These are phyloP conservation scores for Fragilaria crotonensis DNA, from an alignment of 108 stramenopile genomes.

Conservation along the genomic window DNA sequence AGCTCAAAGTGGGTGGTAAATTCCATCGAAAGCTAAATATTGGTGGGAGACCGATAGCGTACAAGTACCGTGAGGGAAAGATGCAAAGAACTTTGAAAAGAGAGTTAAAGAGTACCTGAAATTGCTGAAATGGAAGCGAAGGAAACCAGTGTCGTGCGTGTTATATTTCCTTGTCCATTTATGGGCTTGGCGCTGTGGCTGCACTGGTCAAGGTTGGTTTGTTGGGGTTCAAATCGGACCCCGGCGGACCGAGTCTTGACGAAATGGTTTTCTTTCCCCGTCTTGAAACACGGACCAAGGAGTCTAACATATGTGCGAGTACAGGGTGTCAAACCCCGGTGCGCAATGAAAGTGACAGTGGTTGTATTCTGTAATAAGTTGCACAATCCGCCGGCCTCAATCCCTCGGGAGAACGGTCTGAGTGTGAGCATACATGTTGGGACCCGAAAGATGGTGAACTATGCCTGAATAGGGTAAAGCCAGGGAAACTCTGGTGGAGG, in stretches of 20 bases:
- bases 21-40: slow-evolving; percentile 94
- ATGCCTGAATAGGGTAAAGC: slow-evolving; percentile 96
- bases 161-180: slow-evolving; percentile 53
- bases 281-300: slow-evolving; percentile 97
- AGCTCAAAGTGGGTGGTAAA: no score
- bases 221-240: slow-evolving; percentile 26
- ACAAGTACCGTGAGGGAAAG: slow-evolving; percentile 95
- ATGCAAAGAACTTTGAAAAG: slow-evolving; percentile 98
- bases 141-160: slow-evolving; percentile 71
- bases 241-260: slow-evolving; percentile 34
- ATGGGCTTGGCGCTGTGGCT: slow-evolving; percentile 60
- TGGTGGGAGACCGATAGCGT: slow-evolving; percentile 92
- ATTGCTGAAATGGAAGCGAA: slow-evolving; percentile 94
- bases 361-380: slow-evolving; percentile 33
- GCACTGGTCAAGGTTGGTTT: slow-evolving; percentile 44
- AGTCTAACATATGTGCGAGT: slow-evolving; percentile 93
- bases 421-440: slow-evolving; percentile 90
- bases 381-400: slow-evolving; percentile 90
- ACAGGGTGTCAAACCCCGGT: slow-evolving; percentile 80
- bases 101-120: slow-evolving; percentile 98
- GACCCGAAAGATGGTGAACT: slow-evolving; percentile 97
- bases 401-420: slow-evolving; percentile 84
- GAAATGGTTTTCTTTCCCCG: slow-evolving; percentile 85
- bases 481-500: no score
- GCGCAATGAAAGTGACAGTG: slow-evolving; percentile 91